Percentiles rank a stretch among this genome's conserved stretches.
phyloP scores from a whole-genome alignment of 1,284 basidiomycete genomes.

The Moesziomyces sp. region DNA sequence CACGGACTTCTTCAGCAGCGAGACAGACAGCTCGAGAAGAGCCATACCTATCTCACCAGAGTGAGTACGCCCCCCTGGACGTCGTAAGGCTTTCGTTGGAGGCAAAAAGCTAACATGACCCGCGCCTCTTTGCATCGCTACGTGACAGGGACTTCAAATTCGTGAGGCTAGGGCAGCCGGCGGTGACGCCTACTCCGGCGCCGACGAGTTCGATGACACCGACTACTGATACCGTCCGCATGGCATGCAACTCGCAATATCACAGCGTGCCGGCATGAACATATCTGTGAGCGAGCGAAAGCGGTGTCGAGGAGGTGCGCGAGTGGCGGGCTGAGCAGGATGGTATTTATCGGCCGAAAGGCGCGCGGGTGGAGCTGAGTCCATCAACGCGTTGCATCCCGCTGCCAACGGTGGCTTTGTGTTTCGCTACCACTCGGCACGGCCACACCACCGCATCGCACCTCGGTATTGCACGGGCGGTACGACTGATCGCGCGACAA shows the following conservation, averaged over 20 bases:
- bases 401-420: background rate
- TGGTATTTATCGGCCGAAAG: background rate
- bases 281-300: background rate
- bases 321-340: no score
- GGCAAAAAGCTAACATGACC: background rate
- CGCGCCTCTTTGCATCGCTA: background rate
- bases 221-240: constrained; percentile 17
- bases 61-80: constrained; percentile 1
- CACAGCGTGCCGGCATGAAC: background rate
- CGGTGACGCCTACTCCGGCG: constrained; percentile 17
- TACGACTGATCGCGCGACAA: constrained; percentile 4
- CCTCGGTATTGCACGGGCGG: background rate
- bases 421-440: background rate
- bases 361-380: background rate
- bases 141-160: constrained; percentile 11
- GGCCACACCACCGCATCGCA: background rate
- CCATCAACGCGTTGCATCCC: background rate
- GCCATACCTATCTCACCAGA: constrained; percentile 27
- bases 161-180: constrained; percentile 22
- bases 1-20: constrained; percentile 33
- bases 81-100: background rate
- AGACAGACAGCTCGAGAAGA: constrained; percentile 38
- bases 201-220: constrained; percentile 33
- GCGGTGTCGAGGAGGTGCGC: no score
- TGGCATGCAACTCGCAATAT: background rate